Percentiles rank a stretch among this genome's conserved stretches.
Conservation (phyloP, 768 basidiomycete species). For the Termitomyces eurrhizus region DNA sequence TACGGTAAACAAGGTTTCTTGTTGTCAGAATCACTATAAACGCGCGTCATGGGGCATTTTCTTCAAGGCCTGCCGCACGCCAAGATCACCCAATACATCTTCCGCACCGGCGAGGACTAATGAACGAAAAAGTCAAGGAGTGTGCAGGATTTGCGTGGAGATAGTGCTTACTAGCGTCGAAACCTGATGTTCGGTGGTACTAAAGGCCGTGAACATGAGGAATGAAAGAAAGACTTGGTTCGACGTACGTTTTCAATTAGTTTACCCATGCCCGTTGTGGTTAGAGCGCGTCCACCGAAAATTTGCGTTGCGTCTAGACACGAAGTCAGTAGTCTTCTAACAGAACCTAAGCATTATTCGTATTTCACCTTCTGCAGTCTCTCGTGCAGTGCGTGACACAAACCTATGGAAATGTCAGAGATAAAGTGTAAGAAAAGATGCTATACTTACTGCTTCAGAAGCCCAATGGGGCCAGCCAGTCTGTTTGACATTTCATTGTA, state of each 20-base stretch:
- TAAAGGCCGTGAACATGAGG: slow-evolving; percentile 21
- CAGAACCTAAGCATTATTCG: slow-evolving; percentile 15
- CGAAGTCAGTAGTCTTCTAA: slow-evolving; percentile 27
- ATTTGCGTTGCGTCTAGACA: slow-evolving; percentile 74
- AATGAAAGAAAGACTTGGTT: not conserved
- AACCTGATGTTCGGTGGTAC: slow-evolving; percentile 82
- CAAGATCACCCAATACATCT: slow-evolving; percentile 70
- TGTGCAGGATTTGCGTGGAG: not conserved
- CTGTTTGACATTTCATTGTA: slow-evolving; percentile 82
- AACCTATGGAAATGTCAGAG: slow-evolving; percentile 38
- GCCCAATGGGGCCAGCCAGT: slow-evolving; percentile 84
- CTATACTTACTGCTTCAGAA: slow-evolving; percentile 75
- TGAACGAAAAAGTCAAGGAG: slow-evolving; percentile 1
- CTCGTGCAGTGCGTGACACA: slow-evolving; percentile 61
- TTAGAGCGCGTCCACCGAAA: slow-evolving; percentile 88
- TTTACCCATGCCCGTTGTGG: slow-evolving; percentile 84
- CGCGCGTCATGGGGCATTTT: slow-evolving; percentile 51
- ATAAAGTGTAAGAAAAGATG: not conserved
- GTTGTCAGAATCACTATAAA: slow-evolving; percentile 17
- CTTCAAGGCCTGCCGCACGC: slow-evolving; percentile 69
- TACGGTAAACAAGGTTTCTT: not conserved
- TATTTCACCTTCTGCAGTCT: slow-evolving; percentile 60
- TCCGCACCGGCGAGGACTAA: slow-evolving; percentile 73
- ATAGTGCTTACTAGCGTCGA: slow-evolving; percentile 60
- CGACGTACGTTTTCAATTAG: slow-evolving; percentile 70